These are phyloP conservation scores for Syzygium grande DNA, from an alignment of 345 rosid genomes.

Conservation along the genomic window DNA sequence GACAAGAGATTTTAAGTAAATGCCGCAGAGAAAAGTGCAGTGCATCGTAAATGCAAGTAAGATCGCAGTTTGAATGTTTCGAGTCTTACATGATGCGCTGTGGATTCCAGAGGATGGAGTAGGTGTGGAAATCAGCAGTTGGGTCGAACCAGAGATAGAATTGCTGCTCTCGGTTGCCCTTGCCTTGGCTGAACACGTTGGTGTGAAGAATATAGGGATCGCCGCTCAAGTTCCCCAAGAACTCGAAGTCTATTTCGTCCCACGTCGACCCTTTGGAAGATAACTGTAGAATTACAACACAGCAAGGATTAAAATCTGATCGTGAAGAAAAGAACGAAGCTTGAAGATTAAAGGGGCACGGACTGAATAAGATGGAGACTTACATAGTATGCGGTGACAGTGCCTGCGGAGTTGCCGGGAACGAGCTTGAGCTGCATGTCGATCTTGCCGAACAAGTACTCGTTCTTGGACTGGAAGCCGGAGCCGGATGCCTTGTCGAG, in stretches of 20 bases:
- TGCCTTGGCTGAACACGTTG: conserved; percentile 47
- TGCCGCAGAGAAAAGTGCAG: neutral
- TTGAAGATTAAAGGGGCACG: neutral
- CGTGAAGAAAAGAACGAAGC: too few relatives aligned
- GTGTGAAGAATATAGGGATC: conserved; percentile 64
- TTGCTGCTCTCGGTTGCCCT: conserved; percentile 61
- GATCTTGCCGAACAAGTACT: conserved; percentile 47
- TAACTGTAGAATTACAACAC: conserved; percentile 18
- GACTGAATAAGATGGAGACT: neutral
- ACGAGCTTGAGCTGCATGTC: conserved; percentile 72
- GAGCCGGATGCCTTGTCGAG: conserved; percentile 68
- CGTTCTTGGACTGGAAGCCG: conserved; percentile 52
- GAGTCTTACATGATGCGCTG: conserved; percentile 31
- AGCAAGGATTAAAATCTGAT: neutral
- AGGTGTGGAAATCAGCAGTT: conserved; percentile 51
- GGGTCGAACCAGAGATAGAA: conserved; percentile 68
- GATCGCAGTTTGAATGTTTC: neutral
- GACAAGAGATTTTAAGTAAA: neutral
- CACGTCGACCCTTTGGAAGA: conserved; percentile 54
- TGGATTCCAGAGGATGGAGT: conserved; percentile 56
- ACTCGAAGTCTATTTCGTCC: conserved; percentile 67
- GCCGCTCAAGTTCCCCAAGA: conserved; percentile 56
- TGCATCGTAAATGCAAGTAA: neutral
- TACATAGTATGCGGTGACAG: conserved; percentile 49
- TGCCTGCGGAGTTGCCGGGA: conserved; percentile 79